Base-by-base conservation (phyloP, 345 rosid species). In the Durio zibethinus region DNA sequence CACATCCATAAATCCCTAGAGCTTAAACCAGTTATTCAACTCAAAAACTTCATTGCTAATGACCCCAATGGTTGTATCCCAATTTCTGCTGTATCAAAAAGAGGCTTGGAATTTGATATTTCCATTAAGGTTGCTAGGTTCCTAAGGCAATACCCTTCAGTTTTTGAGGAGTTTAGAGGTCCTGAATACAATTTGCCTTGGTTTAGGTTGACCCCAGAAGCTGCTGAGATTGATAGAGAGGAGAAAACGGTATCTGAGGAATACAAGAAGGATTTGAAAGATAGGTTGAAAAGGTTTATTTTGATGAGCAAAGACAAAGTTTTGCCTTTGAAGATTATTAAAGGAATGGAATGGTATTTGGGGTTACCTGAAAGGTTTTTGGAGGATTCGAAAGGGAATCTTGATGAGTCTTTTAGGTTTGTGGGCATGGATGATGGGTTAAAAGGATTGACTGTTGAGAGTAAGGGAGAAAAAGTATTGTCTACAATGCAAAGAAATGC, bases 311-410 rank as follows among this genome's bases (percentile, higher is more conserved):
- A 80, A 79, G 87, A 84, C 10, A 88, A 85, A 53, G 92, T 82
- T 43, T 76, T 94, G 87, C 98, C 97, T 57, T 45, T 91, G 42
- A 93, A 88, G 85, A 91, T 94, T 38, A 80, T 91, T 61, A 83
- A 89, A 74, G 98, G 97, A 47, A 85, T 94, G 97, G 79, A 80
- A 33, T 94, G 98, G 98, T 90, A 90, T 88, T 80, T 93, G 79
- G 95, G 98, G 75, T 83, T 93, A 77, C 91, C 93, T 35, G 88
- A 89, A 42, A 90, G 85, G 77, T 89, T 89, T 78, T 63, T 91
- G 77, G 80, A 81, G 25, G 53, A 45, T 18, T 75, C 79, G 25
- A 89, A 88, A 42, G 70, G 48, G 76, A 78, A 83, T 82, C 83
- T 88, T 0, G 90, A 83, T 76, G 84, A 77, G 47, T 79, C 83